Conservation (phyloP, 2,329 filamentous ascomycete species). For the Chrysoporthe puriensis region DNA sequence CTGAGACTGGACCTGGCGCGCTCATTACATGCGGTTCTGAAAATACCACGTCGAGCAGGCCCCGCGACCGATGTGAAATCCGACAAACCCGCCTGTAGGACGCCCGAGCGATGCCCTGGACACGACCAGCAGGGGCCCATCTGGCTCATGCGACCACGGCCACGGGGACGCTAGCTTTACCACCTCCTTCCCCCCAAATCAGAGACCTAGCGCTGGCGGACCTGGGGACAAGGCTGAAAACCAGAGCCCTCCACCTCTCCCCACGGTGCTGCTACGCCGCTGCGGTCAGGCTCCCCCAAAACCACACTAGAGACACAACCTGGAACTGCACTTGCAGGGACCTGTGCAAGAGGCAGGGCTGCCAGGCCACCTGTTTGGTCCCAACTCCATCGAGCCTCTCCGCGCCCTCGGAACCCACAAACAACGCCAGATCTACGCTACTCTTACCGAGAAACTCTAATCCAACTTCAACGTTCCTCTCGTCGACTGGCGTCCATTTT, state of each 20-base stretch:
- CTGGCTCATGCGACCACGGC: constrained; percentile 20
- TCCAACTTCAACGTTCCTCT: constrained; percentile 22
- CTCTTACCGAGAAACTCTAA: constrained; percentile 31
- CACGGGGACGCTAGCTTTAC: constrained; percentile 13
- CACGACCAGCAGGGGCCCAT: neutral
- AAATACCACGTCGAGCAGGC: neutral
- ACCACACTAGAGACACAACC: constrained; percentile 10
- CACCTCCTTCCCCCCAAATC: neutral
- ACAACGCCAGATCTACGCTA: constrained; percentile 30
- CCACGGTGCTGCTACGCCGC: neutral
- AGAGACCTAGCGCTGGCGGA: constrained; percentile 4
- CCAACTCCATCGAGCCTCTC: constrained; percentile 27
- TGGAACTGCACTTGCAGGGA: constrained; percentile 14
- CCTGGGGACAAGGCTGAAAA: constrained; percentile 24
- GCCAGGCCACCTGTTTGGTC: constrained; percentile 26
- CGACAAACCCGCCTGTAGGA: neutral
- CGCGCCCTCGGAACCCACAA: constrained; percentile 25
- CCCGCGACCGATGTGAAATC: neutral
- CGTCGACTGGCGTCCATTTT: neutral
- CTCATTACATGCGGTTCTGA: neutral
- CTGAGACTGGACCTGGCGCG: neutral
- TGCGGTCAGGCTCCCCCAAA: constrained; percentile 1
- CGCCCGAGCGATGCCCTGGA: constrained; percentile 7
- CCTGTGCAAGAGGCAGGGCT: constrained; percentile 12
- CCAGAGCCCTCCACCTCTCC: neutral